A percentile compares a stretch with the other conserved stretches of the same genome.
Evolutionary conservation across 2,329 filamentous ascomycete genomes (phyloP).

Genomic region (Aurifilum marmelostoma): DNA sequence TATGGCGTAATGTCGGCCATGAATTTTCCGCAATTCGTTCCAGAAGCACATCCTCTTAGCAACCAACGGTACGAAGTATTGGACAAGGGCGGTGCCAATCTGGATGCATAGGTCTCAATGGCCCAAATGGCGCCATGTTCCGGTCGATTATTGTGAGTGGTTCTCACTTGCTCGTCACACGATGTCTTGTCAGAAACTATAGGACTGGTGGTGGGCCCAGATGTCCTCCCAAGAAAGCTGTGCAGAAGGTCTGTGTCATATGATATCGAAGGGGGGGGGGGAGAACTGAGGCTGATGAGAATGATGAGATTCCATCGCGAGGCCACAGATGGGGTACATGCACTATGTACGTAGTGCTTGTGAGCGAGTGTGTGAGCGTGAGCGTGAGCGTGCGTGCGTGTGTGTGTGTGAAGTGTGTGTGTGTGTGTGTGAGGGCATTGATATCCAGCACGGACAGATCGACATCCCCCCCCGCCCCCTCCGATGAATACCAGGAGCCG

Average conservation of each 20-base stretch:
- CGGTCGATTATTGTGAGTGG: slow-evolving; percentile 1
- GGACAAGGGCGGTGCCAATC: slow-evolving; percentile 1
- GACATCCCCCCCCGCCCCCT: neutral
- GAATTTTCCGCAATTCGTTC: neutral
- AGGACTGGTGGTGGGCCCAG: neutral
- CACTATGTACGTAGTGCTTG: neutral
- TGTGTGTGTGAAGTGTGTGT: neutral
- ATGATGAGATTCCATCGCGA: neutral
- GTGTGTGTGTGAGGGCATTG: neutral
- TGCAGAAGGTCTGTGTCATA: neutral
- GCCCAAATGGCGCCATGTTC: slow-evolving; percentile 10
- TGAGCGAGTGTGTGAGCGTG: neutral
- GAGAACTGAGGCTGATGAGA: neutral
- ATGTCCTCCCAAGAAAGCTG: neutral
- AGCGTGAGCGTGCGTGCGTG: too few relatives aligned
- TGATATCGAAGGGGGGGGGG: neutral
- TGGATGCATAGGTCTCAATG: neutral
- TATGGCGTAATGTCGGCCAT: slow-evolving; percentile 37
- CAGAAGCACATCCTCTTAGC: neutral
- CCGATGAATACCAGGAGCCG: slow-evolving; percentile 18
- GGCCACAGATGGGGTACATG: neutral
- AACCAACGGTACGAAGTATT: neutral
- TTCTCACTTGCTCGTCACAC: slow-evolving; percentile 2
- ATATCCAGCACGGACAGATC: slow-evolving; percentile 11
- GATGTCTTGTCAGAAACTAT: neutral